Conservation (phyloP, 768 basidiomycete species). For the Lactarius hengduanensis region DNA sequence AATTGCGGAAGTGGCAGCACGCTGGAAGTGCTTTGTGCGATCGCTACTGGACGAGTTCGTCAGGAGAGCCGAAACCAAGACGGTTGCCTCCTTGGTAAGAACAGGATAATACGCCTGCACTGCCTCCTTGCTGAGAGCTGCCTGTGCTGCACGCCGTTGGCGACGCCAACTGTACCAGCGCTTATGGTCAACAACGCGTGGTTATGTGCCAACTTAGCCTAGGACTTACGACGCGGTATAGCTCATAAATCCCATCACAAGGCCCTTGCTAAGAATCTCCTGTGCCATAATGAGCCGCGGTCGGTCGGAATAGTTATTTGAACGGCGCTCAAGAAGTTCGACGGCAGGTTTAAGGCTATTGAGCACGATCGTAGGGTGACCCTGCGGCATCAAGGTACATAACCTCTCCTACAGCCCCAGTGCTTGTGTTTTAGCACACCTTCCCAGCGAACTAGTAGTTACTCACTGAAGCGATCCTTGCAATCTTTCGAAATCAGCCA, state of each 20-base stretch:
- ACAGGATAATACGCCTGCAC: slow-evolving; percentile 30
- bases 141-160: slow-evolving; percentile 25
- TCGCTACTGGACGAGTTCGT: slow-evolving; percentile 27
- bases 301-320: slow-evolving; percentile 32
- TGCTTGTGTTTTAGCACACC: neutral
- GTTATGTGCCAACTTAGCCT: neutral
- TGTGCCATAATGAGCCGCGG: slow-evolving; percentile 2
- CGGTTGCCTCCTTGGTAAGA: slow-evolving; percentile 34
- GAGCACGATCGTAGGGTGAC: slow-evolving; percentile 30
- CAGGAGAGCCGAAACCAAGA: slow-evolving; percentile 34
- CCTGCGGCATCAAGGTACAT: slow-evolving; percentile 30
- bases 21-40: slow-evolving; percentile 35
- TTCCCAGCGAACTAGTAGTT: no score
- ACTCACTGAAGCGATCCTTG: neutral
- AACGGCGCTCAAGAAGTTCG: slow-evolving; percentile 35
- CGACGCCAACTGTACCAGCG: slow-evolving; percentile 34
- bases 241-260: slow-evolving; percentile 6
- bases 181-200: neutral
- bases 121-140: slow-evolving; percentile 33
- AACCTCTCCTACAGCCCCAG: slow-evolving; percentile 17
- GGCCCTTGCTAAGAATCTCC: slow-evolving; percentile 19
- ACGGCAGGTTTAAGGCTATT: slow-evolving; percentile 30
- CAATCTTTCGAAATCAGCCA: slow-evolving; percentile 18
- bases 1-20: slow-evolving; percentile 27
- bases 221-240: slow-evolving; percentile 2